Conservation (phyloP, 2,329 filamentous ascomycete species). For the Chaetothyriales sp. region DNA sequence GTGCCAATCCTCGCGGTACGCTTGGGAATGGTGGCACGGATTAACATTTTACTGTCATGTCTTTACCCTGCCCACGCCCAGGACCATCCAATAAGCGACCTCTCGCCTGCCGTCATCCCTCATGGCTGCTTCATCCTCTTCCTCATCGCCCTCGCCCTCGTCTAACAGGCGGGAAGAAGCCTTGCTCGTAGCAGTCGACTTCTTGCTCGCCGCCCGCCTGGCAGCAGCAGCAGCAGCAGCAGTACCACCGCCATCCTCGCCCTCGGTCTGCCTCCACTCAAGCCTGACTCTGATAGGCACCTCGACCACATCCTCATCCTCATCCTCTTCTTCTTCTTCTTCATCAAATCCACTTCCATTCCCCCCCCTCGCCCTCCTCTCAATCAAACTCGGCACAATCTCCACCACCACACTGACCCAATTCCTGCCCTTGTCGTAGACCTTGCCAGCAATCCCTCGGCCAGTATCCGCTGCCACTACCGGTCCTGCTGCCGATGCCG, state of each 20-base stretch:
- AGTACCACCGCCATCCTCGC: conserved; percentile 21
- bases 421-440: conserved; percentile 89
- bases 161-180: conserved; percentile 29
- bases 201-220: conserved; percentile 22
- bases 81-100: conserved; percentile 86
- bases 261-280: conserved; percentile 49
- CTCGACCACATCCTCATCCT: conserved; percentile 57
- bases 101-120: conserved; percentile 65
- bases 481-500: conserved; percentile 23
- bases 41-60: no score
- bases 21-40: no score
- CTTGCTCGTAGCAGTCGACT: conserved; percentile 31
- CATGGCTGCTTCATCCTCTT: conserved; percentile 28
- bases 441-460: conserved; percentile 72
- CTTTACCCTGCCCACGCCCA: conserved; percentile 66
- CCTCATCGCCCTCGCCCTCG: conserved; percentile 27
- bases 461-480: conserved; percentile 35
- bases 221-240: not conserved
- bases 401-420: conserved; percentile 92
- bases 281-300: conserved; percentile 87
- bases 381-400: conserved; percentile 46
- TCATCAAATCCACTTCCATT: conserved; percentile 40
- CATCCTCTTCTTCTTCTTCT: conserved; percentile 18
- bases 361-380: conserved; percentile 20
- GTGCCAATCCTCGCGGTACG: no score